Evolutionary conservation across 257 asterid species (phyloP).

Genomic region (Craterostigma plantagineum): DNA sequence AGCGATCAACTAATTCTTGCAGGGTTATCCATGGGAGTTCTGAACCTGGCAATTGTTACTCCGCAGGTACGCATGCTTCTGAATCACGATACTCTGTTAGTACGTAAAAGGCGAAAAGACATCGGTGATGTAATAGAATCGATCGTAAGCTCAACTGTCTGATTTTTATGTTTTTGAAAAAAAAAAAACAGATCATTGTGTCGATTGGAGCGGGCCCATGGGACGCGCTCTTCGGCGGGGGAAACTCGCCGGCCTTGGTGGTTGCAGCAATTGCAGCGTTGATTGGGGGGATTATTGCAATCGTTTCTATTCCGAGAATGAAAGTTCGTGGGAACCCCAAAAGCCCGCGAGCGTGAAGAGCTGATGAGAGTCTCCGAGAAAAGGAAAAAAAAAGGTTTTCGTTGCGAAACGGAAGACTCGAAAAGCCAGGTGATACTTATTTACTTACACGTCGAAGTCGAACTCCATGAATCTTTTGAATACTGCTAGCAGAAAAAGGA

Average conservation of each 20-base stretch:
- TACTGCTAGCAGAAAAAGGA: too few species aligned
- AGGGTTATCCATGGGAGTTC: slow-evolving; percentile 82
- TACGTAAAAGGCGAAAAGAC: neutral
- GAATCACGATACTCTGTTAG: neutral
- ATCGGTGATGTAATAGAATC: too few species aligned
- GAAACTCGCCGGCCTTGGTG: slow-evolving; percentile 56
- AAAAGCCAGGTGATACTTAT: too few species aligned
- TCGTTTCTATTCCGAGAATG: slow-evolving; percentile 59
- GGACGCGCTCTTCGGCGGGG: slow-evolving; percentile 58
- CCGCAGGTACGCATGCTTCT: slow-evolving; percentile 49
- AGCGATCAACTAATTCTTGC: slow-evolving; percentile 13
- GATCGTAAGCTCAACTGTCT: too few species aligned
- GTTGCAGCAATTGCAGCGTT: slow-evolving; percentile 43
- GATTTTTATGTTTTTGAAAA: too few species aligned
- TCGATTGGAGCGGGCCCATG: slow-evolving; percentile 62
- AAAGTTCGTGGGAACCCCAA: slow-evolving; percentile 28
- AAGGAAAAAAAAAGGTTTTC: too few species aligned
- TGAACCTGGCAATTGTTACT: slow-evolving; percentile 60
- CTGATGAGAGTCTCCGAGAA: too few species aligned
- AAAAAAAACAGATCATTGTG: slow-evolving; percentile 38
- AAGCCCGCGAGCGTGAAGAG: slow-evolving; percentile 5
- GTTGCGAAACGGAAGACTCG: too few species aligned
- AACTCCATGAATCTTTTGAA: too few species aligned
- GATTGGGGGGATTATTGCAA: slow-evolving; percentile 46
- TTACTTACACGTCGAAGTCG: too few species aligned